These are phyloP conservation scores for Sporisorium iseilematis-ciliati DNA, from an alignment of 1,284 basidiomycete species.

Conservation along the genomic window DNA sequence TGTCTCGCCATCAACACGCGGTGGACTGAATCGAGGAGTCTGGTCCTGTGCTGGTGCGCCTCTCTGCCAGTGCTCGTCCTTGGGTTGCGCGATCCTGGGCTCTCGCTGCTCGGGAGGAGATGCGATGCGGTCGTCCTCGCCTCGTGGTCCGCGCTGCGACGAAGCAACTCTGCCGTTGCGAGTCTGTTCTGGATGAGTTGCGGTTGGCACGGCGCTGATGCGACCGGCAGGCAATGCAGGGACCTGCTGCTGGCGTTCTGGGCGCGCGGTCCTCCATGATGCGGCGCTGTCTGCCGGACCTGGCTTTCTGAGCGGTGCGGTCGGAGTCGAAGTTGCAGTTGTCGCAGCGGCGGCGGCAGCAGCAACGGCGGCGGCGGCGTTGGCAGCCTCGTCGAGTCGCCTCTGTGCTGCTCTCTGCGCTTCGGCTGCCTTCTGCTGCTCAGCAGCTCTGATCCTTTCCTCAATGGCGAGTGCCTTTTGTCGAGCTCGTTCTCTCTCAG, in stretches of 20 bases:
- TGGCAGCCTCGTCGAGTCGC: constrained; percentile 19
- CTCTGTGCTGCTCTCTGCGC: constrained; percentile 35
- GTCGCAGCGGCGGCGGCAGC: constrained; percentile 4
- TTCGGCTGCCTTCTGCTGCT: constrained; percentile 48
- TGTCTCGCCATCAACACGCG: background rate
- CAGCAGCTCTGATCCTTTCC: constrained; percentile 55
- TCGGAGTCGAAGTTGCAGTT: constrained; percentile 1
- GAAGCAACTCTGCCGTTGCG: constrained; percentile 13
- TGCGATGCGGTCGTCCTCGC: constrained; percentile 13
- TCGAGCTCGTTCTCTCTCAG: constrained; percentile 62
- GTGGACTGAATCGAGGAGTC: background rate
- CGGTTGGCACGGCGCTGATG: background rate
- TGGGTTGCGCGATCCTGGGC: constrained; percentile 6
- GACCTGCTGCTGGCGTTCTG: constrained; percentile 17
- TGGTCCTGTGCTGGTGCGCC: background rate
- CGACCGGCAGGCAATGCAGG: constrained; percentile 10
- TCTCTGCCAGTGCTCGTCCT: constrained; percentile 14
- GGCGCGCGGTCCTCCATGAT: constrained; percentile 41
- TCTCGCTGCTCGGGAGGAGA: constrained; percentile 23
- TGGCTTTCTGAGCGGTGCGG: constrained; percentile 16
- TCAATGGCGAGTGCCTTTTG: constrained; percentile 64
- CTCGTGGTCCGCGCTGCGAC: constrained; percentile 9
- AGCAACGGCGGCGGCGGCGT: constrained; percentile 12
- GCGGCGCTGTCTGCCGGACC: constrained; percentile 44
- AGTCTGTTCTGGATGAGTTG: constrained; percentile 5